Conservation (phyloP, 2,329 filamentous ascomycete species). For the Phialocephala sp. region DNA sequence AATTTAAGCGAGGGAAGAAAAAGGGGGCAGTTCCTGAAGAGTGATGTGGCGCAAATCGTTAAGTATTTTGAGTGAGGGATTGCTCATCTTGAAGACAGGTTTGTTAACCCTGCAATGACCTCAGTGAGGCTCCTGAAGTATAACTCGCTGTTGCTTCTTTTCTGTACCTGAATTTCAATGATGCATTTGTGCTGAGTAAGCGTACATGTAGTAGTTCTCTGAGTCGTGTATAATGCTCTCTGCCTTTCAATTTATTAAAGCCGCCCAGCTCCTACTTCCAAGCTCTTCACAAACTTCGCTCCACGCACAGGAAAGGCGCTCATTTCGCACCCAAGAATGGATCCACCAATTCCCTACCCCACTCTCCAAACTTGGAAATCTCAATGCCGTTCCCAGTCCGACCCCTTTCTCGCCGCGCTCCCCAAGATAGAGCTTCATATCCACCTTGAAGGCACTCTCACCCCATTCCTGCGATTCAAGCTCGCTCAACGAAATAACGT, state of each 20-base stretch:
- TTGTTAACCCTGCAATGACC: neutral
- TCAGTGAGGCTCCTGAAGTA: neutral
- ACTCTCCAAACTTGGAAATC: conserved; percentile 20
- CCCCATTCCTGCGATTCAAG: conserved; percentile 69
- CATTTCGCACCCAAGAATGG: conserved; percentile 2
- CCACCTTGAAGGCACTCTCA: conserved; percentile 77
- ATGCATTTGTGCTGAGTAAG: neutral
- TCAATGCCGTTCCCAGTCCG: conserved; percentile 11
- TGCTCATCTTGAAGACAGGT: too few species aligned
- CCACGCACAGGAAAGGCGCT: neutral
- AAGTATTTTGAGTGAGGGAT: too few species aligned
- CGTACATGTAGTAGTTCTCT: neutral
- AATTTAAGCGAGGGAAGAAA: too few species aligned
- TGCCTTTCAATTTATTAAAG: neutral
- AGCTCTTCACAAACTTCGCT: neutral
- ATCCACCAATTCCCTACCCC: conserved; percentile 15
- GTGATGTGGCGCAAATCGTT: too few species aligned
- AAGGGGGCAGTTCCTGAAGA: too few species aligned
- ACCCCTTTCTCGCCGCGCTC: conserved; percentile 62
- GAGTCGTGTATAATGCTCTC: neutral
- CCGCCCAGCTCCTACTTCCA: neutral
- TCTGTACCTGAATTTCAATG: neutral
- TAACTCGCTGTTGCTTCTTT: neutral
- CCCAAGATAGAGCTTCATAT: conserved; percentile 84
- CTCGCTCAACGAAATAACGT: conserved; percentile 68